phyloP scores from a whole-genome alignment of 352 stramenopile genomes.

The Pythium rishiriense region DNA sequence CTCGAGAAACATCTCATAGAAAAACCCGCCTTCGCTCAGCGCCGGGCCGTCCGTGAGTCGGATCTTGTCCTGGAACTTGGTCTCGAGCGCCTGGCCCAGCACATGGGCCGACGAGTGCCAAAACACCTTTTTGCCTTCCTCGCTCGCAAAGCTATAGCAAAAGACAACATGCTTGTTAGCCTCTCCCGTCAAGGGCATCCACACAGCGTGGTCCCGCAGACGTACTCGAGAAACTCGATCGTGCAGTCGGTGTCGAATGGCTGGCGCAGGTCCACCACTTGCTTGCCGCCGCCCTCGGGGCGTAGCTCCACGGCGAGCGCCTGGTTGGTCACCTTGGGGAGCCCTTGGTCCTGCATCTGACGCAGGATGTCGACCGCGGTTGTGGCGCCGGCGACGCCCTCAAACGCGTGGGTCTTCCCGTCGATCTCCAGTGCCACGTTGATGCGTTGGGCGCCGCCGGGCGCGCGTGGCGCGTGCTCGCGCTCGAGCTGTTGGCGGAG shows the following conservation, averaged over 20 bases:
- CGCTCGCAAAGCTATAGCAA: constrained; percentile 61
- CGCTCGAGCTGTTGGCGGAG: constrained; percentile 34
- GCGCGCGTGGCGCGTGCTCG: neutral
- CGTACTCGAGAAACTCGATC: constrained; percentile 68
- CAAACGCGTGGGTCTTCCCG: constrained; percentile 37
- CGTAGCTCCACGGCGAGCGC: constrained; percentile 46
- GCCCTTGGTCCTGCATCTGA: constrained; percentile 45
- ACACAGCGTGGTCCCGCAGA: neutral
- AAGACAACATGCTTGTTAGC: neutral
- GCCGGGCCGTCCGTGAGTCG: constrained; percentile 94
- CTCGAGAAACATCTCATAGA: constrained; percentile 94
- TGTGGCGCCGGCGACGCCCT: constrained; percentile 39
- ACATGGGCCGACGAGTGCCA: constrained; percentile 99
- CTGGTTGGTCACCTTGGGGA: constrained; percentile 58
- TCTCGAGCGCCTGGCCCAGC: constrained; percentile 97
- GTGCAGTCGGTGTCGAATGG: constrained; percentile 47
- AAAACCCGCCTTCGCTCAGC: constrained; percentile 97
- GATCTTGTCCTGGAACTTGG: constrained; percentile 96
- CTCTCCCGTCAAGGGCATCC: too few species aligned
- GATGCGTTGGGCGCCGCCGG: constrained; percentile 32
- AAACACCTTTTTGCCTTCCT: constrained; percentile 88
- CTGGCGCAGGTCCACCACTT: constrained; percentile 56
- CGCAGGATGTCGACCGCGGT: constrained; percentile 67
- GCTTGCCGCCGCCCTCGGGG: constrained; percentile 27
- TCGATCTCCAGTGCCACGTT: constrained; percentile 44